Conservation (phyloP, 2,329 filamentous ascomycete genomes). For the Fusarium nygamai region DNA sequence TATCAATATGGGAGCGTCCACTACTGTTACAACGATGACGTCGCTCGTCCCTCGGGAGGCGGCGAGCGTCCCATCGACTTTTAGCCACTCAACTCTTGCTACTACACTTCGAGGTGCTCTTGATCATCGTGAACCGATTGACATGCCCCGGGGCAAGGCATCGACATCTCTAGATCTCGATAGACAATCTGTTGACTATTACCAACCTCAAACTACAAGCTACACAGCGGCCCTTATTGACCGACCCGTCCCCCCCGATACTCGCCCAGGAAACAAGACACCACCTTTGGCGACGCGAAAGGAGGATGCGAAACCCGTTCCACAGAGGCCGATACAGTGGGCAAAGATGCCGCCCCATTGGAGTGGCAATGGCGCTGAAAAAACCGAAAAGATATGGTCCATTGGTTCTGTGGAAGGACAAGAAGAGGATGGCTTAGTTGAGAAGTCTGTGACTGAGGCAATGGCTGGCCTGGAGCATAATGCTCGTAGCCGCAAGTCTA, state of each 20-base stretch:
- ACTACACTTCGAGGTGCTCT: conserved; percentile 50
- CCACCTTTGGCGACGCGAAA: conserved; percentile 13
- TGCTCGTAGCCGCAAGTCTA: conserved; percentile 73
- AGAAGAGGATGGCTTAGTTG: conserved; percentile 66
- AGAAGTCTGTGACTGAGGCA: conserved; percentile 71
- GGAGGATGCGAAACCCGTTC: conserved; percentile 25
- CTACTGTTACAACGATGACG: conserved; percentile 46
- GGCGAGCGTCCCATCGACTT: conserved; percentile 47
- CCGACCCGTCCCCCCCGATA: conserved; percentile 36
- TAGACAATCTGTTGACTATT: conserved; percentile 36
- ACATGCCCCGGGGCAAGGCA: conserved; percentile 43
- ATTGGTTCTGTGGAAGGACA: conserved; percentile 64
- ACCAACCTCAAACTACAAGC: conserved; percentile 39
- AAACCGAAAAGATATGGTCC: conserved; percentile 72
- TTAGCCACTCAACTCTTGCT: conserved; percentile 45
- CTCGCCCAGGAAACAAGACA: conserved; percentile 26
- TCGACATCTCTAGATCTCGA: conserved; percentile 51
- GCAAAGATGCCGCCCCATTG: conserved; percentile 57
- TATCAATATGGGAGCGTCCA: conserved; percentile 48
- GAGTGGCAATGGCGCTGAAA: conserved; percentile 59
- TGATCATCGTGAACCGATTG: conserved; percentile 48
- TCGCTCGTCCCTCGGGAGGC: conserved; percentile 43
- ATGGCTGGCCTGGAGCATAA: conserved; percentile 70
- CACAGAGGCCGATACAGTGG: conserved; percentile 30
- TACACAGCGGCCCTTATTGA: conserved; percentile 45